phyloP scores from a whole-genome alignment of 345 rosid species.

The Anastatica hierochuntica region DNA sequence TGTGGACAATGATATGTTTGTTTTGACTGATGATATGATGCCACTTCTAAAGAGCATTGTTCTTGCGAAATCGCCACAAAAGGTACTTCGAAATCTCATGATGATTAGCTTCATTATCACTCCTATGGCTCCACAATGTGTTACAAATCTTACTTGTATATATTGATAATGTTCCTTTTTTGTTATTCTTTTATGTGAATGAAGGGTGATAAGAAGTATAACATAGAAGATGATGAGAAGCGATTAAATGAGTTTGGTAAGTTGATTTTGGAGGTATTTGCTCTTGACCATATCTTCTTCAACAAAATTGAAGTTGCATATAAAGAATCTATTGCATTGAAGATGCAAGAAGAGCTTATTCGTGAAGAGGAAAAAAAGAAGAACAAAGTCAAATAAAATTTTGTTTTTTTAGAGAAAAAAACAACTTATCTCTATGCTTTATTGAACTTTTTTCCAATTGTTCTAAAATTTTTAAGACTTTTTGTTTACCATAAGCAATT shows the following conservation, averaged over 20 bases:
- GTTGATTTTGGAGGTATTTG: conserved; percentile 83
- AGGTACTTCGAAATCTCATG: conserved; percentile 69
- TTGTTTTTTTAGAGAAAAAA: no score
- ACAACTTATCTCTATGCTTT: no score
- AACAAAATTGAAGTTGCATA: conserved; percentile 82
- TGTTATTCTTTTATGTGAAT: no score
- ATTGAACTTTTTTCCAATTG: no score
- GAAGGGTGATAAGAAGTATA: no score
- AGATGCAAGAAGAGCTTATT: conserved; percentile 90
- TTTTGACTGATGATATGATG: conserved; percentile 76
- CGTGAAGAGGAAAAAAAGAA: conserved; percentile 95
- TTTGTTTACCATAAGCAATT: no score
- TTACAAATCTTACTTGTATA: no score
- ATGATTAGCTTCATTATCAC: conserved; percentile 42
- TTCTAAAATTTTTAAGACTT: no score
- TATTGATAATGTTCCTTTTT: no score
- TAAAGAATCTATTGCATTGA: conserved; percentile 90
- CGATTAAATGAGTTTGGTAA: conserved; percentile 88
- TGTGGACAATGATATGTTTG: conserved; percentile 64
- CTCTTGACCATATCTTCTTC: conserved; percentile 85
- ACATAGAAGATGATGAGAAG: no score
- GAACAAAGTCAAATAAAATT: no score
- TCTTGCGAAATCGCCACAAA: conserved; percentile 71
- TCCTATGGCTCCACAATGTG: neutral
- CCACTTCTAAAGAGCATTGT: conserved; percentile 70